These are phyloP conservation scores for Peniophora sp. DNA, from an alignment of 1,284 basidiomycete species.

Conservation along the genomic window DNA sequence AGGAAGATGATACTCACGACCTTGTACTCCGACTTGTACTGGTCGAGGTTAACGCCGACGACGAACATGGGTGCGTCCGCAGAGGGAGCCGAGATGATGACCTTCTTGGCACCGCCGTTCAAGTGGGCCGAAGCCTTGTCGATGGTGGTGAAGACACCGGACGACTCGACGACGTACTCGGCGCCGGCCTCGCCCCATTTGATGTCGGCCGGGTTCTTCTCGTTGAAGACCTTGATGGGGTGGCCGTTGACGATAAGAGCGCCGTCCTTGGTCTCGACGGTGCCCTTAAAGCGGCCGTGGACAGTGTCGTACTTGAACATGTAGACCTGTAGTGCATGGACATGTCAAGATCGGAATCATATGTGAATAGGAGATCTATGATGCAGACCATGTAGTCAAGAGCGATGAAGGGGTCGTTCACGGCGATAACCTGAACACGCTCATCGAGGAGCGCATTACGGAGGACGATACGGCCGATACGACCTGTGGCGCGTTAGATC, in stretches of 20 bases:
- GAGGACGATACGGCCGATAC: conserved; percentile 96
- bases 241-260: conserved; percentile 88
- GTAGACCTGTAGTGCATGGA: conserved; percentile 59
- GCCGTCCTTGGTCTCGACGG: conserved; percentile 78
- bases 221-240: conserved; percentile 73
- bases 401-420: conserved; percentile 96
- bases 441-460: conserved; percentile 84
- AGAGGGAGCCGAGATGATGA: conserved; percentile 98
- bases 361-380: too few relatives aligned
- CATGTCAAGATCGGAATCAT: not conserved
- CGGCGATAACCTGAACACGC: conserved; percentile 77
- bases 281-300: conserved; percentile 92
- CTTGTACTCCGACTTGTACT: conserved; percentile 86
- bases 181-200: conserved; percentile 79
- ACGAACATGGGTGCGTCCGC: conserved; percentile 98
- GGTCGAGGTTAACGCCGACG: conserved; percentile 93
- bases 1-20: conserved; percentile 48
- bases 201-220: conserved; percentile 87
- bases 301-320: conserved; percentile 99
- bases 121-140: conserved; percentile 89
- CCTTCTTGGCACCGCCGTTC: conserved; percentile 99
- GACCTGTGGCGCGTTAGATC: conserved; percentile 45
- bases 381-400: conserved; percentile 83
- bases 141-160: conserved; percentile 97
- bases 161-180: conserved; percentile 95